These are phyloP conservation scores for Eucalyptus curtisii DNA, from an alignment of 345 rosid species.

Conservation along the genomic window DNA sequence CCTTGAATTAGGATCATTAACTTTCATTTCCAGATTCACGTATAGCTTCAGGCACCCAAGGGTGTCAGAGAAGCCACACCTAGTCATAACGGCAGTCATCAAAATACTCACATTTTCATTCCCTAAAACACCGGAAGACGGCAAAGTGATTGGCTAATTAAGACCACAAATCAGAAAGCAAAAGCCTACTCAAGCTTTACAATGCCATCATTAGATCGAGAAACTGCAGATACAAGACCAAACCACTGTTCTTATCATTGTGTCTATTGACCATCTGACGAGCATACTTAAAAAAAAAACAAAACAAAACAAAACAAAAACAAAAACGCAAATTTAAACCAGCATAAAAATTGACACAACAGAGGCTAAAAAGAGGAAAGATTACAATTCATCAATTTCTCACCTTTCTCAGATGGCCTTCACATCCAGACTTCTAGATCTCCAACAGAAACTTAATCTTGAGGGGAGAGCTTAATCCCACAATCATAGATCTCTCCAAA, in stretches of 20 bases:
- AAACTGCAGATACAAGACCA: not conserved
- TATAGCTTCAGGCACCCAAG: not conserved
- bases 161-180: not conserved
- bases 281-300: not conserved
- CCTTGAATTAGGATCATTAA: not conserved
- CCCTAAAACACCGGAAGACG: not conserved
- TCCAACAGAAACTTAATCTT: not conserved
- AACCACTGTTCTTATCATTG: not conserved
- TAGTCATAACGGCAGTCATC: not conserved
- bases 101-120: not conserved
- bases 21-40: not conserved
- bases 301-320: not conserved
- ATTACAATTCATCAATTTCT: not conserved
- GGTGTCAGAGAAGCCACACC: not conserved
- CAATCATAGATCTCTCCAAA: not conserved
- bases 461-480: not conserved
- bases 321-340: not conserved
- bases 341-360: not conserved
- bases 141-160: not conserved
- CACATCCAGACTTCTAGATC: constrained; percentile 22
- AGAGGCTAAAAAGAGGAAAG: not conserved
- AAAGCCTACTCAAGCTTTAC: not conserved
- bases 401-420: not conserved
- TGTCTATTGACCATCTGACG: not conserved
- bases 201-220: not conserved